These are phyloP conservation scores for Cryphonectria naterciae DNA, from an alignment of 2,329 filamentous ascomycete genomes.

Conservation along the genomic window DNA sequence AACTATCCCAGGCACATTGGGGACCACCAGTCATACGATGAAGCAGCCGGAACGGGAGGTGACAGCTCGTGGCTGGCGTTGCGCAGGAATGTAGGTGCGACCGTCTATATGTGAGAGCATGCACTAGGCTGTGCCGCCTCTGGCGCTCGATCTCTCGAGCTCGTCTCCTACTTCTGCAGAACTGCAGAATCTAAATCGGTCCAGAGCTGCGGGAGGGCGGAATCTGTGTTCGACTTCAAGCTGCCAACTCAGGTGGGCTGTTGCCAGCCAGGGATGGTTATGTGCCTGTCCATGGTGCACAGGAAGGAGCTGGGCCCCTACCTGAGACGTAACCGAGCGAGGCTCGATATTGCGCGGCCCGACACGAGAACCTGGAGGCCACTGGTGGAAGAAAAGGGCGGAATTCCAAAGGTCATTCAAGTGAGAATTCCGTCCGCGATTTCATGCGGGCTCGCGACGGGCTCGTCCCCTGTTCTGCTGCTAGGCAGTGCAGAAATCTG, in stretches of 20 bases:
- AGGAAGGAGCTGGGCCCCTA: slow-evolving; percentile 11
- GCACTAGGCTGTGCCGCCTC: not conserved
- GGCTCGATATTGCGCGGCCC: slow-evolving; percentile 20
- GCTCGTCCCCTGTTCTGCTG: not conserved
- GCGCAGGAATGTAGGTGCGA: slow-evolving; percentile 11
- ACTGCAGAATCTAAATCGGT: slow-evolving; percentile 22
- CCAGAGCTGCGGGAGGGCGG: slow-evolving; percentile 17
- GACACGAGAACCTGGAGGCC: not conserved
- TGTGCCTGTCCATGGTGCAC: slow-evolving; percentile 10
- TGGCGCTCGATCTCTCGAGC: slow-evolving; percentile 21
- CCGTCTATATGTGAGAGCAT: not conserved
- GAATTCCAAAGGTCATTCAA: not conserved
- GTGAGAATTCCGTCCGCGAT: not conserved
- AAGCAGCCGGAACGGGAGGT: slow-evolving; percentile 18
- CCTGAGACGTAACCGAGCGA: slow-evolving; percentile 28
- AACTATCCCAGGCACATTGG: slow-evolving; percentile 14
- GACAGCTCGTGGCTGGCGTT: slow-evolving; percentile 23
- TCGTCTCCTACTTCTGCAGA: slow-evolving; percentile 17
- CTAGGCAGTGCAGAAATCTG: not conserved
- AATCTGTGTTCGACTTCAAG: slow-evolving; percentile 21
- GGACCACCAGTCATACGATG: slow-evolving; percentile 24
- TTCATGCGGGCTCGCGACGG: not conserved
- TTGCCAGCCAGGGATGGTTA: not conserved
- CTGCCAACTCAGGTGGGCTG: not conserved
- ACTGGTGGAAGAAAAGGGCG: not conserved